phyloP scores from a whole-genome alignment of 257 asterid genomes.

The Agastache rugosa region DNA sequence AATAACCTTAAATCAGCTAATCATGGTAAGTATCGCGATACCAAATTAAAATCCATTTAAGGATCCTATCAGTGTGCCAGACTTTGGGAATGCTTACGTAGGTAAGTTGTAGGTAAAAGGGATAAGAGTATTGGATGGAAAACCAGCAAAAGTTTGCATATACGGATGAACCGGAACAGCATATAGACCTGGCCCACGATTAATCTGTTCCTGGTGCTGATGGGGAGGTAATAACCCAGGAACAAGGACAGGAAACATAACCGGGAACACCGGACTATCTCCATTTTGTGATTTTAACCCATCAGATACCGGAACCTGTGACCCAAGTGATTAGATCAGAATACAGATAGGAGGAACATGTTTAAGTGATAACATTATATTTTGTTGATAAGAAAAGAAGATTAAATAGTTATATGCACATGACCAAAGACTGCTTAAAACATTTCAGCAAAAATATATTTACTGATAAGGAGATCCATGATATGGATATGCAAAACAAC shows the following conservation, averaged over 20 bases:
- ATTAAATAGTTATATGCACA: conserved; percentile 14
- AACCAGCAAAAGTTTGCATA: conserved; percentile 63
- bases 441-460: background rate
- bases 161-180: conserved; percentile 76
- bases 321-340: conserved; percentile 30
- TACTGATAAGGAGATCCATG: conserved; percentile 6
- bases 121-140: conserved; percentile 63
- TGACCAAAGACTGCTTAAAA: conserved; percentile 25
- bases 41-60: conserved; percentile 6
- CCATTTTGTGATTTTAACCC: conserved; percentile 52
- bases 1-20: conserved; percentile 14
- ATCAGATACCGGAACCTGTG: conserved; percentile 43
- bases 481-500: background rate
- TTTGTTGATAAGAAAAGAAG: conserved; percentile 13
- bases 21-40: background rate
- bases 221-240: conserved; percentile 52
- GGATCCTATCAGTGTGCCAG: conserved; percentile 10
- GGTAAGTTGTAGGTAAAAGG: conserved; percentile 90
- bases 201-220: conserved; percentile 66
- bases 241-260: conserved; percentile 50
- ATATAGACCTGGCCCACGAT: conserved; percentile 89
- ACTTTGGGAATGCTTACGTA: conserved; percentile 59
- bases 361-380: background rate
- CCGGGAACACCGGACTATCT: conserved; percentile 40
- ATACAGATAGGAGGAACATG: conserved; percentile 17